Evolutionary conservation across 352 stramenopile species (phyloP).

Genomic region (Phytopythium sindhum): DNA sequence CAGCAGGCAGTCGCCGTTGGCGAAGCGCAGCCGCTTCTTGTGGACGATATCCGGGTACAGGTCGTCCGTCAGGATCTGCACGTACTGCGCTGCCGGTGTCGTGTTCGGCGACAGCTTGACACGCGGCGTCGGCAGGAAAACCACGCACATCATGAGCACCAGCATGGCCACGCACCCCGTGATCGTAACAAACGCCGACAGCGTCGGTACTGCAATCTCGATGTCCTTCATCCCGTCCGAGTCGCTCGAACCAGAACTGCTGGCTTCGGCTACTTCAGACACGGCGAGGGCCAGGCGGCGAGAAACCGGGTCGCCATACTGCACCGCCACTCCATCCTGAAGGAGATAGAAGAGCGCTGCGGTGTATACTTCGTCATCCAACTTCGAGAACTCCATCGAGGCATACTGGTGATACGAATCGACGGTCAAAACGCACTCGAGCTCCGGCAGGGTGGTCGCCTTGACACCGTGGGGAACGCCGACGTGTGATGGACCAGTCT

Average conservation of each 20-base stretch:
- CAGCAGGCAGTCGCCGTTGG: conserved; percentile 54
- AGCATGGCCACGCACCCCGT: conserved; percentile 49
- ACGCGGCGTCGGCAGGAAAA: conserved; percentile 44
- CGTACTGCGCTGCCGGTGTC: conserved; percentile 58
- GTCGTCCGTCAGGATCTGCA: conserved; percentile 71
- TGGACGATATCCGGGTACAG: conserved; percentile 65
- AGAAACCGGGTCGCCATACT: conserved; percentile 18
- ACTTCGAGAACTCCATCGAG: neutral
- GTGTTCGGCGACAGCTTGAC: conserved; percentile 59
- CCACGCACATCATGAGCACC: conserved; percentile 48
- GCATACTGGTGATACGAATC: neutral
- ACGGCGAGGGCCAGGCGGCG: conserved; percentile 17
- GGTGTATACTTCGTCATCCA: conserved; percentile 22
- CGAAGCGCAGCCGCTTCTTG: conserved; percentile 66
- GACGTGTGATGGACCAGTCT: neutral
- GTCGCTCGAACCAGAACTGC: conserved; percentile 12
- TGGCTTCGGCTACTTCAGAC: conserved; percentile 11
- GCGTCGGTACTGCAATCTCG: conserved; percentile 37
- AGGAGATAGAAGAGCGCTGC: conserved; percentile 46
- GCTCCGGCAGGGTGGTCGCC: neutral
- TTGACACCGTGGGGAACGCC: neutral
- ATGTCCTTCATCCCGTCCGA: conserved; percentile 34
- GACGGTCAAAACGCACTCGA: neutral
- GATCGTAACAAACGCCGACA: conserved; percentile 44
- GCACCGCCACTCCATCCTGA: conserved; percentile 34